Percentiles rank a stretch among this genome's conserved stretches.
Conservation (phyloP, 768 basidiomycete species). For the Podaxis mareebaensis region DNA sequence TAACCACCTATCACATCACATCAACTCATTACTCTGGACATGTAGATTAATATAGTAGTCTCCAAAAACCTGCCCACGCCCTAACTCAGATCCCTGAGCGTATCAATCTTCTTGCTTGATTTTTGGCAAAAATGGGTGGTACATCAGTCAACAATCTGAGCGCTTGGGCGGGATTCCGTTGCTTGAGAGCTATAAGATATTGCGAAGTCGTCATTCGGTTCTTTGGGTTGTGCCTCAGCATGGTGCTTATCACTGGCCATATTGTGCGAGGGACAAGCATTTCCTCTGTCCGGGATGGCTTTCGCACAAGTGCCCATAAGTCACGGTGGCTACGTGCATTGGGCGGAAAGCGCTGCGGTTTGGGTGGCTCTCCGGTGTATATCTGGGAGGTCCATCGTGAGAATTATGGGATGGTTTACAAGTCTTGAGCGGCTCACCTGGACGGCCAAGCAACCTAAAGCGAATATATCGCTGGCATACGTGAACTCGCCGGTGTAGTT, state of each 20-base stretch:
- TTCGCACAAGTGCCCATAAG: constrained; percentile 15
- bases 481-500: constrained; percentile 27
- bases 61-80: background rate
- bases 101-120: constrained; percentile 10
- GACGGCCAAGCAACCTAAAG: constrained; percentile 23
- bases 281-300: constrained; percentile 14
- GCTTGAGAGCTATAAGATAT: background rate
- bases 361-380: constrained; percentile 21
- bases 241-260: constrained; percentile 15
- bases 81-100: background rate
- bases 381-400: constrained; percentile 11
- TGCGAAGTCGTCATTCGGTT: constrained; percentile 6
- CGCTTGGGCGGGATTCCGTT: constrained; percentile 1
- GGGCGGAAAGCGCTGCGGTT: constrained; percentile 18
- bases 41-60: background rate
- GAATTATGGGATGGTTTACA: background rate
- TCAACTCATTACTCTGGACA: background rate
- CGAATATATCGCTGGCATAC: constrained; percentile 26
- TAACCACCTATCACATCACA: constrained; percentile 1
- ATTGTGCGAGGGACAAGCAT: constrained; percentile 16
- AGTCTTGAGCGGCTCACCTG: constrained; percentile 17
- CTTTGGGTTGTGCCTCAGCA: constrained; percentile 19
- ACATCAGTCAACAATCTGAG: constrained; percentile 9
- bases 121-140: constrained; percentile 20
- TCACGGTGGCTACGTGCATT: constrained; percentile 12